phyloP scores from a whole-genome alignment of 2,329 filamentous ascomycete species.

The Claviceps purpurea region DNA sequence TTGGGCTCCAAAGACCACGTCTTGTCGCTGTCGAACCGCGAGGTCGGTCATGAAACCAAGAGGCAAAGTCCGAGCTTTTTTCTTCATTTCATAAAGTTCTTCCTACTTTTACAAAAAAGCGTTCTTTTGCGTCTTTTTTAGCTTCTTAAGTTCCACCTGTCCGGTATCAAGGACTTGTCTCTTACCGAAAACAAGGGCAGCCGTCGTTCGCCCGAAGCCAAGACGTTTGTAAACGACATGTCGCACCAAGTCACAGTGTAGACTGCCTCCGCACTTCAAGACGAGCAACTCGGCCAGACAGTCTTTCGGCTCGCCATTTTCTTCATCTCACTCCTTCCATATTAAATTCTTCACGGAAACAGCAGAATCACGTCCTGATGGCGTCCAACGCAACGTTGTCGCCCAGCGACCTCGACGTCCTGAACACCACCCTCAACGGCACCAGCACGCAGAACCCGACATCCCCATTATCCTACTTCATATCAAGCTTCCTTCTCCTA shows the following conservation, averaged over 20 bases:
- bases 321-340: no score
- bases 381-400: slow-evolving; percentile 12
- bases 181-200: no score
- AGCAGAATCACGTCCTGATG: slow-evolving; percentile 1
- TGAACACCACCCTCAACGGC: slow-evolving; percentile 17
- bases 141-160: no score
- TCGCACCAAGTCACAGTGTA: no score
- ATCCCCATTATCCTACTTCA: slow-evolving; percentile 15
- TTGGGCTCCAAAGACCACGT: background rate
- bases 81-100: background rate
- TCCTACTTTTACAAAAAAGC: no score
- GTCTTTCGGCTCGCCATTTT: background rate
- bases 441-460: slow-evolving; percentile 11
- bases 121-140: no score
- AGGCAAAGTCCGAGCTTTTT: background rate
- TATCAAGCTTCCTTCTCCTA: slow-evolving; percentile 29
- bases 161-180: no score
- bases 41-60: no score
- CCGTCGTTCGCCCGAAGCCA: no score
- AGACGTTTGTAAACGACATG: no score
- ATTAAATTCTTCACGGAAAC: no score
- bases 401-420: slow-evolving; percentile 14
- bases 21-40: background rate
- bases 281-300: background rate
- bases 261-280: background rate